Evolutionary conservation across 108 stramenopile genomes (phyloP).

Genomic region (Skeletonema menzelii): DNA sequence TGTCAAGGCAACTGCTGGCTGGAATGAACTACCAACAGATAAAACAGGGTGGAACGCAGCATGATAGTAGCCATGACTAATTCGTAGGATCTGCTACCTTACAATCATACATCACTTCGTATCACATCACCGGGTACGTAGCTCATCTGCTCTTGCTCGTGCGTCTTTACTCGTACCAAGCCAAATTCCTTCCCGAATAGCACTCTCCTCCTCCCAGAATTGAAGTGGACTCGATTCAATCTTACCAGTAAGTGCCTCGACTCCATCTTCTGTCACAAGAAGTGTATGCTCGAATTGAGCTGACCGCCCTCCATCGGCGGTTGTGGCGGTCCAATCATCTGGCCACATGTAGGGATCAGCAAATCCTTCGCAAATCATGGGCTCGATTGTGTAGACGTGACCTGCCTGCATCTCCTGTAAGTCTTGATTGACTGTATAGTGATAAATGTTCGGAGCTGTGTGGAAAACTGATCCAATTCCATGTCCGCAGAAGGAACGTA

Average conservation of each 20-base stretch:
- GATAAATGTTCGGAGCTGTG: constrained; percentile 90
- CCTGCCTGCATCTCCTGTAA: constrained; percentile 87
- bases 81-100: too few relatives aligned
- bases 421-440: constrained; percentile 92
- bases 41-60: too few relatives aligned
- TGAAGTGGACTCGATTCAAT: constrained; percentile 66
- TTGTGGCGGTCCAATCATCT: constrained; percentile 96
- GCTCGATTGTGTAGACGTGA: constrained; percentile 98
- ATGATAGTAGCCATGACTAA: too few relatives aligned
- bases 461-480: constrained; percentile 78
- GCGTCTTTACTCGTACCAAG: constrained; percentile 63
- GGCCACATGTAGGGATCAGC: constrained; percentile 71
- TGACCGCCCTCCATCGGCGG: constrained; percentile 70
- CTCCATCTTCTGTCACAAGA: constrained; percentile 82
- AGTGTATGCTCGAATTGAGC: constrained; percentile 93
- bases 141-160: constrained; percentile 27
- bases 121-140: constrained; percentile 27
- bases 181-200: constrained; percentile 71
- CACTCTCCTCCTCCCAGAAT: constrained; percentile 84
- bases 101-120: too few relatives aligned
- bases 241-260: constrained; percentile 85
- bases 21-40: too few relatives aligned
- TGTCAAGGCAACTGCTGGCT: too few relatives aligned
- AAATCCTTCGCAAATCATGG: constrained; percentile 95
- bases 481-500: constrained; percentile 90